Percentiles rank a stretch among this genome's conserved stretches.
Conservation (phyloP, 2,329 filamentous ascomycete species). For the Epichloe uncinata region DNA sequence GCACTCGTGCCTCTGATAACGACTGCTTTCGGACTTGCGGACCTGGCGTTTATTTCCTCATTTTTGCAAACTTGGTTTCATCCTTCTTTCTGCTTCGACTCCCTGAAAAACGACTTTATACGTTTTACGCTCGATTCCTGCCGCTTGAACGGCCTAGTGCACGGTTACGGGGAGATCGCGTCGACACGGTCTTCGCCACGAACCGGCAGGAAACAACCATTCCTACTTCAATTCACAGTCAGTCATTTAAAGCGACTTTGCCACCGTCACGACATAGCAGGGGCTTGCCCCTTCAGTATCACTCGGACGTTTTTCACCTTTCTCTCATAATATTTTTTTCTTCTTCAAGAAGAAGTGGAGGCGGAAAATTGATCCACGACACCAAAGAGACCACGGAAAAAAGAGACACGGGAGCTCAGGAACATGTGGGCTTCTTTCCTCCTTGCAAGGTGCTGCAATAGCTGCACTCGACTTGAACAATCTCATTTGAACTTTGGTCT, state of each 20-base stretch:
- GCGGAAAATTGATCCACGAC: neutral
- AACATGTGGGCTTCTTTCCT: neutral
- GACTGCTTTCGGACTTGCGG: slow-evolving; percentile 15
- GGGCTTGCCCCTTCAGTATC: slow-evolving; percentile 2
- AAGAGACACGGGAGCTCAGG: neutral
- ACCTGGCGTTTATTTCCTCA: slow-evolving; percentile 5
- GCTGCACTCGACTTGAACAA: neutral
- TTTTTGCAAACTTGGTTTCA: slow-evolving; percentile 1
- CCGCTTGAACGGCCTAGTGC: neutral
- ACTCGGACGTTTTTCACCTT: neutral
- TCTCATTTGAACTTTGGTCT: neutral
- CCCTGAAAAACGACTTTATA: neutral
- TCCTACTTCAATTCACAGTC: slow-evolving; percentile 26
- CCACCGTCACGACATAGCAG: slow-evolving; percentile 18
- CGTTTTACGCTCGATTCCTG: neutral
- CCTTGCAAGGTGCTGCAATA: neutral
- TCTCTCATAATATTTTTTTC: neutral
- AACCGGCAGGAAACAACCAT: neutral
- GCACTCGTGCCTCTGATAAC: slow-evolving; percentile 24
- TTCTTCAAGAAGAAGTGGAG: neutral
- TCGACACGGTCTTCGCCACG: neutral
- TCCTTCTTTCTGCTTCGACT: slow-evolving; percentile 1
- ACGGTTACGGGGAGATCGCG: neutral
- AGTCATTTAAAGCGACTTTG: slow-evolving; percentile 22
- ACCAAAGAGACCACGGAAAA: neutral